Evolutionary conservation across 2,329 filamentous ascomycete species (phyloP), one percentile per base, ranked within the genome.

Genomic region (Trichoderma pleuroti): DNA sequence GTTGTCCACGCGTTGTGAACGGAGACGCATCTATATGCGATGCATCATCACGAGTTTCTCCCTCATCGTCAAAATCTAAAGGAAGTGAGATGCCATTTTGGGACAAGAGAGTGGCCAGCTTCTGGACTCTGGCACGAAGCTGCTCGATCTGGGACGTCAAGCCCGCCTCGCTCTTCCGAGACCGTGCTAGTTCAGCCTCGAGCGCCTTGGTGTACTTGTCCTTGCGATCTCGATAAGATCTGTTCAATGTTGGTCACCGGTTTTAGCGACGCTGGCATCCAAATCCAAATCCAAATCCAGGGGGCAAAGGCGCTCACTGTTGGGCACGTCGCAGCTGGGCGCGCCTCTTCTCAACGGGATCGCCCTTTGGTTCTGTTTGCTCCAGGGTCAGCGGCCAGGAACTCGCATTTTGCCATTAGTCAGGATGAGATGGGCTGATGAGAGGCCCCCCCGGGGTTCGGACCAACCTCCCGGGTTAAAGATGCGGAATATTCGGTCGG

Each of bases 211-310:
- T 73, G 70, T 79, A 79, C 26, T 70, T 72, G 59, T 77, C 75
- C 39, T 77, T 79, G 18, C 78, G 77, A 1, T 77, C 75, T 12
- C 78, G 77, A 62, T 79, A 79, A 6, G 74, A 74, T 49, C 77
- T 79, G 54, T n/a, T n/a, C n/a, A n/a, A n/a, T n/a, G n/a, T 1
- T 16, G 7, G n/a, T 8, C 16, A 61, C 6, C 65, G 8, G 68
- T n/a, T n/a, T 57, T 56, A 61, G 62, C 62, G 21, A 36, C 26
- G 2, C 39, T 14, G 16, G 6, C 5, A 28, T n/a, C 39, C 39
- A 42, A 42, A 42, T 42, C 26, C 26, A 28, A 28, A 28, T 28
- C 26, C 26, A 28, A 28, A 28, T 28, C 26, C 26, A 28, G 5
- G 4, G 9, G 24, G 42, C 18, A 34, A 2, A 42, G 12, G 3